Evolutionary conservation across 2,329 filamentous ascomycete species (phyloP), one percentile per base, ranked within the genome.

Genomic region (Cordyceps pruinosa): DNA sequence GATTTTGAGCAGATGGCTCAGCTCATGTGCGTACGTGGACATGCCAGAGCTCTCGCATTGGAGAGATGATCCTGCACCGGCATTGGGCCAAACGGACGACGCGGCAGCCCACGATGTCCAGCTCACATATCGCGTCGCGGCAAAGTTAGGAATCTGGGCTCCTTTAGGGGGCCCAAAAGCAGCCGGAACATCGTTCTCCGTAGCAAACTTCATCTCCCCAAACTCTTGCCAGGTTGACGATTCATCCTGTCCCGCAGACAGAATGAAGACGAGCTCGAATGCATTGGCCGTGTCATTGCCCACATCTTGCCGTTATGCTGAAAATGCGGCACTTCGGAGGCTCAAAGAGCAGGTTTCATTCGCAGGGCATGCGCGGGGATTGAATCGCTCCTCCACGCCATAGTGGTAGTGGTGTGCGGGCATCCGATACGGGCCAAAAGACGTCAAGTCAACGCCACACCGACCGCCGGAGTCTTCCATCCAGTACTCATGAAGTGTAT

Each of bases 191-290:
- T 79, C 76, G 17, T 79, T 74, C 13, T 71, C 74, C 7, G 66
- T 69, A 12, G 69, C 63, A 56, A 80, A 82, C 58, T 72, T 75
- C 75, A 82, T 81, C 65, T 79, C 75, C 37, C 79, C 79, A 60
- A 81, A 82, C 60, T 81, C 78, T 56, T 81, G 79, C 79, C 79
- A 82, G 0, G 78, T 79, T 0, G 76, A 76, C 0, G 77, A 80
- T 63, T 81, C 78, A 58, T 81, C 78, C 60, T 82, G 78, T 5
- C 79, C 79, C 0, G 78, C 77, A 0, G 77, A 79, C 1, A 81
- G 72, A 58, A 81, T 79, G 64, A 81, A 82, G 4, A 76, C 77
- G 1, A 82, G 68, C 63, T 82, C 79, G 47, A 70, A 82, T 0
- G 72, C 64, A 59, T 72, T 66, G 4, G 77, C 77, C 1, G 72